phyloP scores from a whole-genome alignment of 306 rosid species.

The Notholithocarpus densiflorus region DNA sequence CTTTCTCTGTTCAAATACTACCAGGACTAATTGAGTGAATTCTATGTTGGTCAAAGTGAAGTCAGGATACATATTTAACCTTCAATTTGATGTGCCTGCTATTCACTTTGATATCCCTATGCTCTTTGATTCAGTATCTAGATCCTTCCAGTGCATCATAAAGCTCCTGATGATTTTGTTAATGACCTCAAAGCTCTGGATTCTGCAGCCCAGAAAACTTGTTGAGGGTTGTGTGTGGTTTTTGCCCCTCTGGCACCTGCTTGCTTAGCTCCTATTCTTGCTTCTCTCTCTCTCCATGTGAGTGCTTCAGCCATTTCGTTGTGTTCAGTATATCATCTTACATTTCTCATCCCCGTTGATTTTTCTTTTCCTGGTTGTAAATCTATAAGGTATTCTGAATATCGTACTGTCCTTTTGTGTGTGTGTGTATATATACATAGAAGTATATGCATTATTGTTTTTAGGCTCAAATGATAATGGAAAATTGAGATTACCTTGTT shows the following conservation, averaged over 20 bases:
- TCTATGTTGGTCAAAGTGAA: not conserved
- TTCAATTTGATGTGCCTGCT: constrained; percentile 23
- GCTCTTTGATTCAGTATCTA: not conserved
- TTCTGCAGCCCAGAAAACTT: not conserved
- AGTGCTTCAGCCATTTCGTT: too few relatives aligned
- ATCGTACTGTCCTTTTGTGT: too few relatives aligned
- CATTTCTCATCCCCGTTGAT: too few relatives aligned
- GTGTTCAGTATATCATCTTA: too few relatives aligned
- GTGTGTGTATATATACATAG: too few relatives aligned
- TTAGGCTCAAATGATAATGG: too few relatives aligned
- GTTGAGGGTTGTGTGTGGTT: not conserved
- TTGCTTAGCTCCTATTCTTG: not conserved
- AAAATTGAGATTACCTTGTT: too few relatives aligned
- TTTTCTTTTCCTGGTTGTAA: too few relatives aligned
- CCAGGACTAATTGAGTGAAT: constrained; percentile 9
- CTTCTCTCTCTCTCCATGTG: not conserved
- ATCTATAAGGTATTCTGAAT: too few relatives aligned
- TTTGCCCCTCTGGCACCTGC: not conserved
- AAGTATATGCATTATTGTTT: too few relatives aligned
- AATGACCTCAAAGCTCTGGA: not conserved
- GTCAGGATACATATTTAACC: constrained; percentile 4
- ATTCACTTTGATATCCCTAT: not conserved
- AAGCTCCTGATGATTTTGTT: not conserved
- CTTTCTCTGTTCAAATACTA: constrained; percentile 8
- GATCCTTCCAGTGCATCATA: not conserved